Evolutionary conservation across 129 eudicot genomes (phyloP).

Genomic region (Helianthus annuus): HanXRQr2.0-SUNRISE NC_035445.2:163236809-163237308

Average conservation of each 20-base stretch:
- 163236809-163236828: no score
- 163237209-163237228: not conserved
- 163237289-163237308: no score
- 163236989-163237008: conserved; percentile 81
- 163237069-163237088: not conserved
- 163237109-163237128: not conserved
- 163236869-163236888: no score
- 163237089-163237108: conserved; percentile 19
- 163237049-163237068: conserved; percentile 70
- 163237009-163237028: conserved; percentile 87
- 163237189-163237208: not conserved
- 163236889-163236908: not conserved
- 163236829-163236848: no score
- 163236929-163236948: conserved; percentile 52
- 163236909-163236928: conserved; percentile 20
- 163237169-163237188: conserved; percentile 22
- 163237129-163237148: not conserved
- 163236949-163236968: conserved; percentile 98
- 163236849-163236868: no score
- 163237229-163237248: no score
- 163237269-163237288: no score
- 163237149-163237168: conserved; percentile 14
- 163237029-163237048: conserved; percentile 91
- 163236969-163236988: conserved; percentile 94
- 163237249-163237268: no score